Evolutionary conservation across 768 basidiomycete species (phyloP), one percentile per base, ranked within the genome.

Genomic region (Lepiota venenata): DNA sequence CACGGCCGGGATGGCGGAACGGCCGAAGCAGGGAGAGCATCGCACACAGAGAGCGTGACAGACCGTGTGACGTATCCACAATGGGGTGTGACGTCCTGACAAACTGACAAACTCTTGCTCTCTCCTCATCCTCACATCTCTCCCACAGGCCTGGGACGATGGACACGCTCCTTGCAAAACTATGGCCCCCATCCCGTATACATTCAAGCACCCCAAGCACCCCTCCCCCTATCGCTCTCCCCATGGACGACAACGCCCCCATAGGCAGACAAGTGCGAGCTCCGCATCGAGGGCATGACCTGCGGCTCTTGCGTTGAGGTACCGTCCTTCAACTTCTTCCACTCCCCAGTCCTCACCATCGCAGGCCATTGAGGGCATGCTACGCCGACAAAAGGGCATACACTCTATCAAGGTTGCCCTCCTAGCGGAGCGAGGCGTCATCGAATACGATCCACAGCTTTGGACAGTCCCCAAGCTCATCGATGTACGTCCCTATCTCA

Each of bases 331-430:
- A n/a, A 5, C 2, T 14, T 14, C 29, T 39, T 21, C 8, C 36
- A 21, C 9, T 36, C 21, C 1, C 37, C 14, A 14, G 9, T 22
- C 40, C 2, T 15, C 29, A 46, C n/a, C 22, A 39, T 35, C 21
- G 11, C 58, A 92, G 87, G 83, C 89, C 12, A 94, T 95, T 53
- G 93, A 96, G 66, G 83, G 85, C 38, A 88, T 88, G 76, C 79
- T 96, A 18, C 76, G 85, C 63, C 76, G 75, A 15, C 91, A 95
- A 67, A 73, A 83, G n/a, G 97, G 97, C n/a, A 94, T 99, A 47
- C 72, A 84, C 57, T 90, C 87, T 10, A 72, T 97, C 57, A 93
- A 93, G 65, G 94, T 99, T n/a, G 95, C 95, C 20, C 79, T 99
- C n/a, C 80, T 99, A 21, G 93, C 97, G 11, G 96, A 99, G 69